Percentiles rank a stretch among this genome's conserved stretches.
Conservation (phyloP, 2,329 filamentous ascomycete genomes). For the Fusarium camptoceras region DNA sequence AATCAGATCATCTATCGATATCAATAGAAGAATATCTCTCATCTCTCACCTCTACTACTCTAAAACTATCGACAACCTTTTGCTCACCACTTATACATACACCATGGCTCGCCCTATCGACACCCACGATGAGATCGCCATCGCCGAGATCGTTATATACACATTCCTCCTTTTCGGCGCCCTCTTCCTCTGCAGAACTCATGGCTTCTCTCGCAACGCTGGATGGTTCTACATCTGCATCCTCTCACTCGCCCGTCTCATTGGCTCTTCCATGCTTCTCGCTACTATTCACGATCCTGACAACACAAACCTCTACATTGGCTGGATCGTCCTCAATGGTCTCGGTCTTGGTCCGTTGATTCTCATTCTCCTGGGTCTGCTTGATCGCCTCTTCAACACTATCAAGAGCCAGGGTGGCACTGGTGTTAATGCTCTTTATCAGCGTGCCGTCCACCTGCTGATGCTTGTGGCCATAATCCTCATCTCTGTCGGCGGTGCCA, state of each 20-base stretch:
- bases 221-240: slow-evolving; percentile 72
- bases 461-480: slow-evolving; percentile 56
- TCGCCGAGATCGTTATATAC: slow-evolving; percentile 50
- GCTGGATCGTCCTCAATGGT: slow-evolving; percentile 50
- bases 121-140: slow-evolving; percentile 49
- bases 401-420: slow-evolving; percentile 54
- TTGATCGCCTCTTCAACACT: slow-evolving; percentile 58
- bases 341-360: slow-evolving; percentile 60
- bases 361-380: slow-evolving; percentile 54
- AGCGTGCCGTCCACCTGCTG: slow-evolving; percentile 56
- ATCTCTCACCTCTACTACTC: neutral
- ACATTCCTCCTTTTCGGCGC: slow-evolving; percentile 45
- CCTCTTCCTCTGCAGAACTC: slow-evolving; percentile 58
- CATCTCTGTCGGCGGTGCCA: slow-evolving; percentile 49
- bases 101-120: slow-evolving; percentile 43
- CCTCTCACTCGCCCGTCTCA: slow-evolving; percentile 67
- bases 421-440: slow-evolving; percentile 46
- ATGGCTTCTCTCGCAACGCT: slow-evolving; percentile 67
- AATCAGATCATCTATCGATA: neutral
- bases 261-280: slow-evolving; percentile 61
- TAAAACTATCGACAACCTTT: neutral
- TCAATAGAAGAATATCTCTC: neutral
- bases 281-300: slow-evolving; percentile 63
- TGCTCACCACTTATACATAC: neutral
- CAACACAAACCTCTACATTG: slow-evolving; percentile 52